Evolutionary conservation across 73 alveolate species (phyloP).

Genomic region (Paramecium caudatum): DNA sequence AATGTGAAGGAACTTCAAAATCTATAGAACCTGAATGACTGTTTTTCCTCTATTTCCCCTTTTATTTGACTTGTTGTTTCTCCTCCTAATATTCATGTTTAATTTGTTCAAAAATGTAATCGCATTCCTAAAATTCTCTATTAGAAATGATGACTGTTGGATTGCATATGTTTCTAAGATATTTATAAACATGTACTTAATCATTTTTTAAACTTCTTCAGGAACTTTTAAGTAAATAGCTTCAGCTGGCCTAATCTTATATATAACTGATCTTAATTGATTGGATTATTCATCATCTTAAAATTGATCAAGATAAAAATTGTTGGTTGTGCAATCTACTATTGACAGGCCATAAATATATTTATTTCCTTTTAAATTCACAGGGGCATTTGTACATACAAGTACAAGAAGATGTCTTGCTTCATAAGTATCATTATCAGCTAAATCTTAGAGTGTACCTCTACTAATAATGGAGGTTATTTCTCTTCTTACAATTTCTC

Average conservation of each 20-base stretch:
- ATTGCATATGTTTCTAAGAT: constrained; percentile 47
- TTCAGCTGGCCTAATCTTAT: constrained; percentile 69
- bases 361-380: constrained; percentile 63
- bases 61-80: neutral
- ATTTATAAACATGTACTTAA: neutral
- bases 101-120: constrained; percentile 41
- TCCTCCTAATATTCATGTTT: constrained; percentile 58
- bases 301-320: constrained; percentile 79
- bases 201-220: constrained; percentile 15
- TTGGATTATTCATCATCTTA: constrained; percentile 69
- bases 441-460: constrained; percentile 80
- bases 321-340: constrained; percentile 83
- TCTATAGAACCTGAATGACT: neutral
- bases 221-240: neutral
- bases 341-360: constrained; percentile 83
- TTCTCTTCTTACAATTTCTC: constrained; percentile 79
- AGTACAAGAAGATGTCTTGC: constrained; percentile 80
- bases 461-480: constrained; percentile 80
- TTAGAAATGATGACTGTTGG: constrained; percentile 52
- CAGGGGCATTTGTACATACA: constrained; percentile 38
- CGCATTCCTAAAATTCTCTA: constrained; percentile 7
- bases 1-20: neutral
- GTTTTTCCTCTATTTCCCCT: neutral
- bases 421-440: constrained; percentile 72
- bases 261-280: constrained; percentile 53